Evolutionary conservation across 1,284 basidiomycete species (phyloP).

Genomic region (Sparassis latifolia): DNA sequence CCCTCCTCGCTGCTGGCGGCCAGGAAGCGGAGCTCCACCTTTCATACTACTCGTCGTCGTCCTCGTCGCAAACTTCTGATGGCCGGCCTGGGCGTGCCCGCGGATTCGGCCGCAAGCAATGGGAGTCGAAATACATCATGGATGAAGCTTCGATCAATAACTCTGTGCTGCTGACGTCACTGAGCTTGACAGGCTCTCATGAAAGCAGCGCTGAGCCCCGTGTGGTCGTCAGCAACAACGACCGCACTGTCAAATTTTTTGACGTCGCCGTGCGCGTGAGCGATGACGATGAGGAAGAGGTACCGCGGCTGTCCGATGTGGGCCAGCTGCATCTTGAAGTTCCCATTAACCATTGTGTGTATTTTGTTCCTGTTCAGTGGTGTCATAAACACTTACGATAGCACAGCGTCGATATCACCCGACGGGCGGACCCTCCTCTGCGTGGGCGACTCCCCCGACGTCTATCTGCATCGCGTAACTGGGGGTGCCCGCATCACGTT

Average conservation of each 20-base stretch:
- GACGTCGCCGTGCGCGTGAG: conserved; percentile 48
- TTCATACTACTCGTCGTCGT: conserved; percentile 39
- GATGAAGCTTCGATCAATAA: conserved; percentile 76
- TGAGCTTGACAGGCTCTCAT: conserved; percentile 48
- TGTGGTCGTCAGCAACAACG: conserved; percentile 82
- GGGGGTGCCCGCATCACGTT: conserved; percentile 54
- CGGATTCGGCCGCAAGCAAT: conserved; percentile 30
- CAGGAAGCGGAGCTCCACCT: conserved; percentile 77
- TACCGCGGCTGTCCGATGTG: conserved; percentile 40
- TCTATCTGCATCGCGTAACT: conserved; percentile 67
- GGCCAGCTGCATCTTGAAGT: conserved; percentile 58
- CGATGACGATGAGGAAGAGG: conserved; percentile 18
- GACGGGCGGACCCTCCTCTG: conserved; percentile 79
- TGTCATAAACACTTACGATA: conserved; percentile 12
- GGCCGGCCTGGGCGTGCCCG: conserved; percentile 13
- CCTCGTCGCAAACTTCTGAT: conserved; percentile 11
- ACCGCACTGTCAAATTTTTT: conserved; percentile 70
- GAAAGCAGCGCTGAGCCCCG: conserved; percentile 61
- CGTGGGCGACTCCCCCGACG: conserved; percentile 80
- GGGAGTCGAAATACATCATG: conserved; percentile 53
- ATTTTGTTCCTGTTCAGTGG: conserved; percentile 6
- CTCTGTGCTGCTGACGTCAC: conserved; percentile 64
- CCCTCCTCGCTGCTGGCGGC: conserved; percentile 77
- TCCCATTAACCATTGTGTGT: conserved; percentile 61
- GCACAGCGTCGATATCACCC: conserved; percentile 72